Base-by-base conservation (phyloP, 805 yeast genomes). In the Tetrapisispora namnaoensis region DNA sequence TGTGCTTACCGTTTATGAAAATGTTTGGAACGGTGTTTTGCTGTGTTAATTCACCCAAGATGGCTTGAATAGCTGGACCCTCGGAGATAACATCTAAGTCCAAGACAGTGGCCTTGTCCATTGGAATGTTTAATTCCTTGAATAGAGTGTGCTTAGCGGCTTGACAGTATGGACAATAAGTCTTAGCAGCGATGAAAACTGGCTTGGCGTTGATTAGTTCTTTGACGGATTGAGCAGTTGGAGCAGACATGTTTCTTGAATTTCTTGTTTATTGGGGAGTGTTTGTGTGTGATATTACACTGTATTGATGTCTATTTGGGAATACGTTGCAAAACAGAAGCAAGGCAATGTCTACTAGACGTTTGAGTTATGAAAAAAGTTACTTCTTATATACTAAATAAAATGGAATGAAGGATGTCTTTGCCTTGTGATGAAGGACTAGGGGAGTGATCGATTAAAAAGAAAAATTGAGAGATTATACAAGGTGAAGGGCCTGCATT, bases 21-120 rank as follows among this genome's bases (percentile, higher is more conserved):
- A 91, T 76, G 67, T 83, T 86, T 54, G 99, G 99, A 53, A 91
- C 97, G 43, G 97, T 88, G 56, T 80, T 77, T 75, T 91, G 97
- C 50, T 95, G 93, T 39, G 95, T 86, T 51, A 88, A 66, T 63
- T 82, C 78, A 46, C 65, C 66, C 53, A 91, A 74, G 55, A 93
- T 95, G 42, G 72, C 81, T 71, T 89, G 96, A 56, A 89, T 78
- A 37, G 81, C 88, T 43, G 70, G 70, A 48, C 97, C 97, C 50
- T 87, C 90, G 16, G 69, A 75, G 49, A 71, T 70, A 73, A 78
- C 52, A 68, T 73, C 62, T 59, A 69, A 53, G 58, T 71, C 73
- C 62, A 72, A 70, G 49, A 68, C 66, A 52, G 53, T 51, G 18
- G 67, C 74, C 61, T 60, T 54, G 17, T 51, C 51, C 52, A 66